Conservation (phyloP, 768 basidiomycete genomes). For the Candolleomyces aberdarensis region DNA sequence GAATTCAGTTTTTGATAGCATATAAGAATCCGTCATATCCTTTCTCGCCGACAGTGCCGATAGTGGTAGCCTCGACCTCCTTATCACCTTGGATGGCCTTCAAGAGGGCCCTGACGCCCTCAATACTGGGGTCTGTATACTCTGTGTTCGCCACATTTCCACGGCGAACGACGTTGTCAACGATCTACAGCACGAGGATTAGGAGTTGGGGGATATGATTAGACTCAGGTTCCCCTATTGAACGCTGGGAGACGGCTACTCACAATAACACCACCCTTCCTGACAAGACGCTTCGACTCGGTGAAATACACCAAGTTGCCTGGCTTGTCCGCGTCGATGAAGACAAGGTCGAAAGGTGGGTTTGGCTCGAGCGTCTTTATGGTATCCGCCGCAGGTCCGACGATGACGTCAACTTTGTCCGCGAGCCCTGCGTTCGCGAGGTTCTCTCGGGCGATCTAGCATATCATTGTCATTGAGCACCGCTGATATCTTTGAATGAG, state of each 20-base stretch:
- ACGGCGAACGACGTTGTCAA: slow-evolving; percentile 58
- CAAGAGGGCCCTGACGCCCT: slow-evolving; percentile 49
- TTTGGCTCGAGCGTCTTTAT: slow-evolving; percentile 46
- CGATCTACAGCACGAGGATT: slow-evolving; percentile 34
- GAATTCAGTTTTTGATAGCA: slow-evolving; percentile 16
- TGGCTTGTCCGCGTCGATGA: slow-evolving; percentile 72
- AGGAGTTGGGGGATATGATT: neutral
- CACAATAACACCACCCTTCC: slow-evolving; percentile 61
- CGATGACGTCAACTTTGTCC: slow-evolving; percentile 44
- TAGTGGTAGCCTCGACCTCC: slow-evolving; percentile 49
- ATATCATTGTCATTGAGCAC: neutral
- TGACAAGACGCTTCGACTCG: slow-evolving; percentile 57
- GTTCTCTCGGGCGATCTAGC: slow-evolving; percentile 58
- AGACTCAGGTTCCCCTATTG: no score
- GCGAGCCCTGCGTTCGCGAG: slow-evolving; percentile 50
- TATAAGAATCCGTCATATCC: slow-evolving; percentile 55
- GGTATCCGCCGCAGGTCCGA: slow-evolving; percentile 51
- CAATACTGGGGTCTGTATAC: slow-evolving; percentile 28
- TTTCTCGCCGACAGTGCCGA: slow-evolving; percentile 48
- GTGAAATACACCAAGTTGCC: slow-evolving; percentile 53
- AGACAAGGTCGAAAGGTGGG: slow-evolving; percentile 58
- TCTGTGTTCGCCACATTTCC: slow-evolving; percentile 43
- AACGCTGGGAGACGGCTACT: slow-evolving; percentile 16
- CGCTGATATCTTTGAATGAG: neutral
- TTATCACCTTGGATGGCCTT: slow-evolving; percentile 43